Base-by-base conservation (phyloP, 1,139 yeast species). In the Hansenula sp. region DNA sequence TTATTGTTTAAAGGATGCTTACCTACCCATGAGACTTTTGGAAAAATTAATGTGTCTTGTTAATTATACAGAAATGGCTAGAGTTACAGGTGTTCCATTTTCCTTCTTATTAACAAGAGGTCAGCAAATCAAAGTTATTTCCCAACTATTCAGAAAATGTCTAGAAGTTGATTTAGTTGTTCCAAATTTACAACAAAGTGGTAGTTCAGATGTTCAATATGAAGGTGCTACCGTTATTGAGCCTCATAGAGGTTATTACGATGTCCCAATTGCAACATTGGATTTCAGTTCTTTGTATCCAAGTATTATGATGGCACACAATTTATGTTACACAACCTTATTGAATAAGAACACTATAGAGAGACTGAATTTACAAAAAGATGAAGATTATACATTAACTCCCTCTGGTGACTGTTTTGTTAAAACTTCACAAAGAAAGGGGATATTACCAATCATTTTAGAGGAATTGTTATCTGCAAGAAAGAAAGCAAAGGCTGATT, bases 151-250 rank as follows among this genome's bases (percentile, higher is more conserved):
- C 63, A 75, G 99, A 53, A 94, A 92, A 61, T 92, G 98, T 57
- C 68, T 88, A 29, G 79, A 87, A 51, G 82, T 85, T 49, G 87
- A 85, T 51, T 78, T 90, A 41, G 89, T 94, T 5, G 82, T 92
- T 32, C 99, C 99, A 0, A 92, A 92, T 57, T 71, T 90, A 79
- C 82, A 76, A 53, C 79, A 82, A 47, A 95, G 84, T 55, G 96
- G 94, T 3, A 66, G 76, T 8, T 59, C 71, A 11, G 83, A 79
- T 46, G 97, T 90, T 60, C 97, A 90, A 59, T 94, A 90, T 57
- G 98, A 94, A 64, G 99, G 99, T 65, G 99, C 98, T 4, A 94
- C 98, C 0, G 99, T 94, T 51, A 94, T 94, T 62, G 98, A 94
- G 59, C 99, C 99, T 1, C 73, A 72, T 13, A 77, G 97, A 60